These are phyloP conservation scores for Phalaenopsis hybrid DNA, from an alignment of 116 monocot species.

Conservation along the genomic window DNA sequence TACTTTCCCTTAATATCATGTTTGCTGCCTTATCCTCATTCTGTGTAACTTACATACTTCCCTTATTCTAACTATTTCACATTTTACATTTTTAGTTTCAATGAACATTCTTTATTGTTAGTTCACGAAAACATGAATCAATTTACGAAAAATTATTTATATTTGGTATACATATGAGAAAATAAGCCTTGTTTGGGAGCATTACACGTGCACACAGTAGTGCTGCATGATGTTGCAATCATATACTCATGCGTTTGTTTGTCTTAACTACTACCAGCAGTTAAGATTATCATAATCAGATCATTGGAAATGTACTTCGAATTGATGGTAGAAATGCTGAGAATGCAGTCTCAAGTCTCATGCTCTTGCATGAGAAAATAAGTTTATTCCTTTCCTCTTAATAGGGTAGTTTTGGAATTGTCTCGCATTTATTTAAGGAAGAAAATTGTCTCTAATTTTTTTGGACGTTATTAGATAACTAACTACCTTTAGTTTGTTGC, in stretches of 20 bases:
- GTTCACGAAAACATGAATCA: background rate
- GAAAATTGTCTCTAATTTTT: no score
- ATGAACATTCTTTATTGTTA: background rate
- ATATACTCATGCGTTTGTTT: background rate
- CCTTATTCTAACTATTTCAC: background rate
- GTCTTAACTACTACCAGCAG: background rate
- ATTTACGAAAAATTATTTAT: background rate
- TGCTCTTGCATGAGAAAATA: background rate
- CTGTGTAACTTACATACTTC: background rate
- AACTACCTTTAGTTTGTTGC: no score
- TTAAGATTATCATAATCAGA: background rate
- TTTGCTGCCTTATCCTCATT: background rate
- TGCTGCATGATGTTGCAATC: background rate
- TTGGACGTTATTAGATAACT: no score
- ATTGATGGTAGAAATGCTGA: background rate
- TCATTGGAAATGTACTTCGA: background rate
- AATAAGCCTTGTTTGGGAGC: background rate
- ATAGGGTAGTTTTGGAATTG: background rate
- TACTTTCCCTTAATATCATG: background rate
- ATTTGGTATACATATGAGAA: no score
- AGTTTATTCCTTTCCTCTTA: background rate
- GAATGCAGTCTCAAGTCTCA: background rate
- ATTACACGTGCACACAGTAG: background rate
- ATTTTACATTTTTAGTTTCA: background rate
- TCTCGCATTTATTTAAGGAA: background rate